Conservation (phyloP, 768 basidiomycete genomes). For the Phanerodontia chrysosporium region DNA sequence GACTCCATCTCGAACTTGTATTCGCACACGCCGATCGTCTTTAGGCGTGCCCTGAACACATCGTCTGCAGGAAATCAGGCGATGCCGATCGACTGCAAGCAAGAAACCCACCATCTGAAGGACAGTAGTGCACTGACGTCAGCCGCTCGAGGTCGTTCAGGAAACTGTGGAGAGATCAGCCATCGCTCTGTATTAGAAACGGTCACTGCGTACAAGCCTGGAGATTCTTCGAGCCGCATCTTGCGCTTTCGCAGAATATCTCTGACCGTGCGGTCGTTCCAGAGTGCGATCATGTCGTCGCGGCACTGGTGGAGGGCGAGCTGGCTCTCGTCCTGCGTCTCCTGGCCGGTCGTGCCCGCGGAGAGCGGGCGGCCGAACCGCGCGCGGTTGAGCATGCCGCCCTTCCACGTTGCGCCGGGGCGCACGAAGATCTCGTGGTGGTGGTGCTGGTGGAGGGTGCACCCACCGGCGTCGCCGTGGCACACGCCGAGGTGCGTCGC, state of each 20-base stretch:
- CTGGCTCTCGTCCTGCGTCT: conserved; percentile 36
- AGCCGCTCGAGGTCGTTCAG: conserved; percentile 49
- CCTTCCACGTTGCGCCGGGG: conserved; percentile 65
- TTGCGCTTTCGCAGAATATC: conserved; percentile 40
- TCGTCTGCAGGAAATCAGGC: conserved; percentile 34
- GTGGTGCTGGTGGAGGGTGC: conserved; percentile 18
- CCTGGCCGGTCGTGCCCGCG: conserved; percentile 41
- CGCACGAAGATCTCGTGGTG: conserved; percentile 46
- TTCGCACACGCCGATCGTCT: conserved; percentile 72
- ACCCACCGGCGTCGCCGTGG: conserved; percentile 1
- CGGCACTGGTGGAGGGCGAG: conserved; percentile 36
- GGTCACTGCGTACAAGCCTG: conserved; percentile 42
- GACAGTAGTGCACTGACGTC: conserved; percentile 39
- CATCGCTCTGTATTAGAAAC: neutral
- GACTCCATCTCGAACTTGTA: conserved; percentile 75
- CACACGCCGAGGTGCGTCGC: conserved; percentile 22
- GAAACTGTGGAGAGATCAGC: conserved; percentile 30
- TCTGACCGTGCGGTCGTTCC: conserved; percentile 40
- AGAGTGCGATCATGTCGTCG: conserved; percentile 42
- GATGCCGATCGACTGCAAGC: neutral
- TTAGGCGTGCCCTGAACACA: conserved; percentile 47
- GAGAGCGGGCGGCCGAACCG: conserved; percentile 35
- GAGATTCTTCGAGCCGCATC: conserved; percentile 45
- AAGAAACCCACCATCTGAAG: conserved; percentile 38
- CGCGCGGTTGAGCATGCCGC: conserved; percentile 31